Conservation (phyloP, 108 stramenopile species). For the Stephanodiscus triporus region DNA sequence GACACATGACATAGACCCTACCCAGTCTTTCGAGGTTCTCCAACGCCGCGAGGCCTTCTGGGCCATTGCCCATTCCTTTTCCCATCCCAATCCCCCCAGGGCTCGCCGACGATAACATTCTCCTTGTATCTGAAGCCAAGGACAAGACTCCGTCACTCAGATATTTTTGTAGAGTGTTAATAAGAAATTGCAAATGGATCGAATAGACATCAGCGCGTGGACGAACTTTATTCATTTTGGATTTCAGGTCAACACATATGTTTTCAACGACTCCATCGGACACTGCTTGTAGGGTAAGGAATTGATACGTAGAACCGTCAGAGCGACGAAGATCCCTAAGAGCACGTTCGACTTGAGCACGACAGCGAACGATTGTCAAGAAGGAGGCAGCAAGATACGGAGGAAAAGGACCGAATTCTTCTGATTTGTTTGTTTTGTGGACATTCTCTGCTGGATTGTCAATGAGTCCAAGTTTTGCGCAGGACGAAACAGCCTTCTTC, state of each 20-base stretch:
- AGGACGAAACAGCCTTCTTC: slow-evolving; percentile 59
- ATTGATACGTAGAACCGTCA: slow-evolving; percentile 72
- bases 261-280: slow-evolving; percentile 84
- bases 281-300: slow-evolving; percentile 80
- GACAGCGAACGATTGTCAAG: slow-evolving; percentile 79
- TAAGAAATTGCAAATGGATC: slow-evolving; percentile 81
- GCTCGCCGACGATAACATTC: slow-evolving; percentile 69
- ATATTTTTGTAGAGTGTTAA: slow-evolving; percentile 77
- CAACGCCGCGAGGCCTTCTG: slow-evolving; percentile 80
- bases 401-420: slow-evolving; percentile 62
- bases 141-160: slow-evolving; percentile 55
- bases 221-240: slow-evolving; percentile 62
- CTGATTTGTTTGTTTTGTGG: slow-evolving; percentile 21
- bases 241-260: slow-evolving; percentile 74
- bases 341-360: slow-evolving; percentile 89
- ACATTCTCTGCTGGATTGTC: slow-evolving; percentile 22
- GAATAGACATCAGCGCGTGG: slow-evolving; percentile 74
- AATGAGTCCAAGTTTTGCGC: slow-evolving; percentile 71
- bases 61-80: slow-evolving; percentile 66
- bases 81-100: slow-evolving; percentile 50
- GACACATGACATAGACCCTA: slow-evolving; percentile 82
- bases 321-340: slow-evolving; percentile 68
- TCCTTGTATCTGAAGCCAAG: slow-evolving; percentile 61
- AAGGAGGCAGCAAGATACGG: slow-evolving; percentile 82
- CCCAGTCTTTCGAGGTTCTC: slow-evolving; percentile 85